Evolutionary conservation across 495 filamentous ascomycete species (phyloP).

Genomic region (Penicillium argentinense): DNA sequence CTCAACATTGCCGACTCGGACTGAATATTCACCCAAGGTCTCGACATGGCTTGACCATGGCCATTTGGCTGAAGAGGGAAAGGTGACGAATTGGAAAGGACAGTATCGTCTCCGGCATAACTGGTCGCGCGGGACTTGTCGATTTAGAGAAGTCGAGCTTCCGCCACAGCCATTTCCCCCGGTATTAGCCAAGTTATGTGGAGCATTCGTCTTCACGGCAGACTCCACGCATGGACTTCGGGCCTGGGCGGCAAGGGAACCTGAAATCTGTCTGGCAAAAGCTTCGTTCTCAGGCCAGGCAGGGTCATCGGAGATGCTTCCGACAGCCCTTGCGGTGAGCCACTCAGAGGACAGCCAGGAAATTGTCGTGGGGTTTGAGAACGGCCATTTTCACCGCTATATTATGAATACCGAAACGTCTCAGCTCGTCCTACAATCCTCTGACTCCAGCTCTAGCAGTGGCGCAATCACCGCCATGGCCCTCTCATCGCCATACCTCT

Average conservation of each 20-base stretch:
- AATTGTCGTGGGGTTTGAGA: constrained; percentile 71
- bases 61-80: constrained; percentile 52
- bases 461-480: constrained; percentile 75
- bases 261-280: constrained; percentile 38
- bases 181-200: constrained; percentile 69
- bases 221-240: constrained; percentile 68
- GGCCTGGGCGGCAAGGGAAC: constrained; percentile 70
- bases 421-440: constrained; percentile 49
- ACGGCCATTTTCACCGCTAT: constrained; percentile 75
- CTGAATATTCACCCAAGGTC: constrained; percentile 68
- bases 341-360: constrained; percentile 29
- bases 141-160: constrained; percentile 73
- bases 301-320: constrained; percentile 30
- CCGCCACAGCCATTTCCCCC: constrained; percentile 54
- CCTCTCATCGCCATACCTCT: constrained; percentile 69
- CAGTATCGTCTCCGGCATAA: constrained; percentile 91
- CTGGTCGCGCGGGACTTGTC: constrained; percentile 83
- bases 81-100: constrained; percentile 75
- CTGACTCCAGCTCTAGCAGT: constrained; percentile 53
- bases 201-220: constrained; percentile 76
- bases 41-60: constrained; percentile 84
- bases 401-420: constrained; percentile 46
- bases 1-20: constrained; percentile 34
- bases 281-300: constrained; percentile 15
- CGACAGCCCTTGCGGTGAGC: constrained; percentile 67